A percentile compares a stretch with the other conserved stretches of the same genome.
Conservation (phyloP, 2,329 filamentous ascomycete species). For the Blastomyces parvus region DNA sequence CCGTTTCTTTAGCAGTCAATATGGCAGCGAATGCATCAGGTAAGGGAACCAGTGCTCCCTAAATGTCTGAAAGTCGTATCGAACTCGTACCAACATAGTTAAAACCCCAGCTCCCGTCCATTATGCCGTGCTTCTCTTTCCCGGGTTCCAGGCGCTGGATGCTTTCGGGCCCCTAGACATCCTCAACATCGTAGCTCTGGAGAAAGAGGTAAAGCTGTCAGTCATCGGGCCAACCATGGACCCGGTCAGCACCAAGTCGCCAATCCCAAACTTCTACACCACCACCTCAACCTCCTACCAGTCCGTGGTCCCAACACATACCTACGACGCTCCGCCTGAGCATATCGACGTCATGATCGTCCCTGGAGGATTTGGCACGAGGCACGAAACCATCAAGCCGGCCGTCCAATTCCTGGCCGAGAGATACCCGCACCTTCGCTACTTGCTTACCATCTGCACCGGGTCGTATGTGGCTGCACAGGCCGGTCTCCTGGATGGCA, state of each 20-base stretch:
- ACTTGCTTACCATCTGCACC: conserved; percentile 58
- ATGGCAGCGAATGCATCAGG: conserved; percentile 2
- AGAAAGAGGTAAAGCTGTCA: conserved; percentile 20
- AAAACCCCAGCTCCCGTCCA: conserved; percentile 7
- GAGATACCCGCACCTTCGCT: conserved; percentile 42
- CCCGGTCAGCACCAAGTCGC: conserved; percentile 25
- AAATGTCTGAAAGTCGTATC: background rate
- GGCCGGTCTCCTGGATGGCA: conserved; percentile 52
- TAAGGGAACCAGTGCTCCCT: background rate
- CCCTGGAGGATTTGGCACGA: conserved; percentile 50
- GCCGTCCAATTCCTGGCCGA: conserved; percentile 40
- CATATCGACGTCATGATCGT: conserved; percentile 55
- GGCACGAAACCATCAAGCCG: conserved; percentile 25
- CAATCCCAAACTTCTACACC: conserved; percentile 13
- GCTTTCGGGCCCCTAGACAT: conserved; percentile 41
- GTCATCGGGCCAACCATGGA: conserved; percentile 26
- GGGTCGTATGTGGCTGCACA: conserved; percentile 51
- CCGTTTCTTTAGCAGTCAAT: background rate
- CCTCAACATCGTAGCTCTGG: conserved; percentile 28
- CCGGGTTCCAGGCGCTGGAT: conserved; percentile 36
- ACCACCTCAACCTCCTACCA: conserved; percentile 26
- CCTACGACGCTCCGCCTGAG: conserved; percentile 42
- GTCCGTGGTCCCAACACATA: conserved; percentile 43
- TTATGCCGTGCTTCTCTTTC: conserved; percentile 27
- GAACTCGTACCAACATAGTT: background rate